phyloP scores from a whole-genome alignment of 768 basidiomycete species.

The Pulveroboletus frians region DNA sequence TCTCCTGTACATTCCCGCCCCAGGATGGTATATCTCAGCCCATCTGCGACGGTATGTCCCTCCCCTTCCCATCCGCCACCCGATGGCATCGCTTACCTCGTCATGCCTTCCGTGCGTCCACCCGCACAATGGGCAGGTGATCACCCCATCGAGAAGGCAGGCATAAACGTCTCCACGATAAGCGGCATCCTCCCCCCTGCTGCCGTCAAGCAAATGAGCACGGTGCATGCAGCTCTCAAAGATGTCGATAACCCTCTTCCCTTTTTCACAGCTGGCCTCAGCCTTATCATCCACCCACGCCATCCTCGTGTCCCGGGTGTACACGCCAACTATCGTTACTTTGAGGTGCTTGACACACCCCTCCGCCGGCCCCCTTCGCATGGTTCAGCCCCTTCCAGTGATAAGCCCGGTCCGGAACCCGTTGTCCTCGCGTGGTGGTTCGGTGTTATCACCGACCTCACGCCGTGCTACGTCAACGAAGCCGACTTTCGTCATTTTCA shows the following conservation, averaged over 20 bases:
- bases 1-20: slow-evolving; percentile 17
- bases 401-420: background rate
- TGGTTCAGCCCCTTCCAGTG: background rate
- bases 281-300: slow-evolving; percentile 20
- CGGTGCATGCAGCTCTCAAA: slow-evolving; percentile 13
- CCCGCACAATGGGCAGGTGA: background rate
- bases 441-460: slow-evolving; percentile 36
- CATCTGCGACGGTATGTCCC: background rate
- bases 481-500: slow-evolving; percentile 48
- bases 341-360: slow-evolving; percentile 17
- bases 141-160: slow-evolving; percentile 21
- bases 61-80: background rate
- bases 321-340: slow-evolving; percentile 27
- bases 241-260: slow-evolving; percentile 10
- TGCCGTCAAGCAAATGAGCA: slow-evolving; percentile 23
- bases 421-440: slow-evolving; percentile 26
- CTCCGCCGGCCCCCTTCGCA: background rate
- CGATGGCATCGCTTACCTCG: background rate
- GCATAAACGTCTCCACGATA: slow-evolving; percentile 19
- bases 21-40: background rate
- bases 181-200: slow-evolving; percentile 13
- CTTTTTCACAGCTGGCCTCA: slow-evolving; percentile 17
- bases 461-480: slow-evolving; percentile 45
- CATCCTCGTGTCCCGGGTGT: slow-evolving; percentile 18
- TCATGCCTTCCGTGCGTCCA: background rate